Conservation (phyloP, 805 yeast genomes). For the Saccharomycopsis selenospora region DNA sequence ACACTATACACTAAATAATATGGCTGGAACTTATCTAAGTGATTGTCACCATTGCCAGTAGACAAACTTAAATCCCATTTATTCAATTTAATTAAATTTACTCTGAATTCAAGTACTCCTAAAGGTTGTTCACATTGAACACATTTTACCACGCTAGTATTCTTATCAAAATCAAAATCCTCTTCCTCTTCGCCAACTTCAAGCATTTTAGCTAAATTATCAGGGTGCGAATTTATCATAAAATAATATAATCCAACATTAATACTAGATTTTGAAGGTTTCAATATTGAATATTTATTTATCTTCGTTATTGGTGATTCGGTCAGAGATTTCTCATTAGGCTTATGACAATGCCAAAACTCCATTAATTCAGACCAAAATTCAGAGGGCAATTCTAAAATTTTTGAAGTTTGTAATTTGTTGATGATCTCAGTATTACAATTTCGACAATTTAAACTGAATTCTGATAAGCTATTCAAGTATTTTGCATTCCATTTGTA, state of each 20-base stretch:
- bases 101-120: constrained; percentile 35
- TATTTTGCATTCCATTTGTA: constrained; percentile 41
- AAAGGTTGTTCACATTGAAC: constrained; percentile 30
- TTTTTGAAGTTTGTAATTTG: constrained; percentile 28
- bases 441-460: constrained; percentile 28
- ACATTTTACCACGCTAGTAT: constrained; percentile 29
- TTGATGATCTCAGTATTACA: constrained; percentile 31
- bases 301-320: constrained; percentile 21
- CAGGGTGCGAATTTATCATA: constrained; percentile 28
- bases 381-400: constrained; percentile 79
- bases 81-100: constrained; percentile 34
- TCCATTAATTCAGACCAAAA: constrained; percentile 95
- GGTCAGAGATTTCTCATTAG: constrained; percentile 26
- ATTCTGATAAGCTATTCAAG: constrained; percentile 25
- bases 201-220: constrained; percentile 2
- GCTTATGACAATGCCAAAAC: constrained; percentile 95
- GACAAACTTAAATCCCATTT: constrained; percentile 53
- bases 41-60: constrained; percentile 15
- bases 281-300: constrained; percentile 34
- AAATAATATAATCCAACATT: constrained; percentile 56
- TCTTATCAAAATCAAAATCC: constrained; percentile 12
- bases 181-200: constrained; percentile 17
- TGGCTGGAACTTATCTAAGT: constrained; percentile 31
- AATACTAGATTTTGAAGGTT: constrained; percentile 37
- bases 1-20: constrained; percentile 33